A percentile compares a stretch with the other conserved stretches of the same genome.
phyloP scores from a whole-genome alignment of 2,329 filamentous ascomycete species.

The Alternaria triticina region DNA sequence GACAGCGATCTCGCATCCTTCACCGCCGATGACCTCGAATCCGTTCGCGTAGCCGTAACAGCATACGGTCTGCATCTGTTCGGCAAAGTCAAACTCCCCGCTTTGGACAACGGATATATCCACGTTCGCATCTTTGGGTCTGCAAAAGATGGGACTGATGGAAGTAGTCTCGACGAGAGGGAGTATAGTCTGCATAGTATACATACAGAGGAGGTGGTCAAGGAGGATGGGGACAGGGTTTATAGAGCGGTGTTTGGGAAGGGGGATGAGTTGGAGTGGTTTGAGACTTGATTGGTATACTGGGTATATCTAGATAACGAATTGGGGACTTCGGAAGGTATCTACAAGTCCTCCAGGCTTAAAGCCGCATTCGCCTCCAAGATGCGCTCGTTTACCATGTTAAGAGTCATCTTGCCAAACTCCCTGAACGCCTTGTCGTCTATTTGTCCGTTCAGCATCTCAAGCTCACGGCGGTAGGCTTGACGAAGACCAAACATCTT shows the following conservation, averaged over 20 bases:
- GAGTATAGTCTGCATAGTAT: conserved; percentile 44
- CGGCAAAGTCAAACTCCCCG: conserved; percentile 36
- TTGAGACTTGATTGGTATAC: conserved; percentile 33
- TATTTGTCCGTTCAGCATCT: neutral
- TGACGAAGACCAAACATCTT: neutral
- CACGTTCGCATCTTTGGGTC: conserved; percentile 41
- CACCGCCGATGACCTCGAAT: conserved; percentile 29
- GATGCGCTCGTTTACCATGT: neutral
- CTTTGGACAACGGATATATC: conserved; percentile 35
- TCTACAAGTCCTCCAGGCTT: neutral
- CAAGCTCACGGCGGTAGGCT: neutral
- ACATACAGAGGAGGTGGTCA: conserved; percentile 42
- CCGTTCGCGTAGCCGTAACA: conserved; percentile 36
- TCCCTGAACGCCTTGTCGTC: neutral
- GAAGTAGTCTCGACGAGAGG: conserved; percentile 37
- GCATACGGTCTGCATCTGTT: conserved; percentile 45
- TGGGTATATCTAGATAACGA: neutral
- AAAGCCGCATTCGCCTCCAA: neutral
- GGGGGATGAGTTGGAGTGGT: conserved; percentile 42
- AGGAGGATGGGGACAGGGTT: conserved; percentile 36
- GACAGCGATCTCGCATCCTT: conserved; percentile 45
- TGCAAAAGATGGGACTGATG: conserved; percentile 43
- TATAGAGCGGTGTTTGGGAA: conserved; percentile 42
- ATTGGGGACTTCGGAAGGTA: neutral
- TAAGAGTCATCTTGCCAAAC: neutral